phyloP scores from a whole-genome alignment of 2,329 filamentous ascomycete genomes.

The Thielaviopsis punctulata region DNA sequence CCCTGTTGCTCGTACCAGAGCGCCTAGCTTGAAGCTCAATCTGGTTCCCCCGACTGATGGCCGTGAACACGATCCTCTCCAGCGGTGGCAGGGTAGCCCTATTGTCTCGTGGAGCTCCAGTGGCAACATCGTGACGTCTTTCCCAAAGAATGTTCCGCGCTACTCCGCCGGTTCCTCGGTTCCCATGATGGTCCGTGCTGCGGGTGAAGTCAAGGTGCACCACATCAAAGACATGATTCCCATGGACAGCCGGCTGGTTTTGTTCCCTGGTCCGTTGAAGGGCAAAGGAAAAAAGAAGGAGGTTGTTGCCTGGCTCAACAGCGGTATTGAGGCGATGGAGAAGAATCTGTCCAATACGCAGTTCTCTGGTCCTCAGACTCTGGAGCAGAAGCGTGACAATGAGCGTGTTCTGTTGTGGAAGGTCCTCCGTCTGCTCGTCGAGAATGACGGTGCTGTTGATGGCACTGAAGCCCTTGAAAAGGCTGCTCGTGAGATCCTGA shows the following conservation, averaged over 20 bases:
- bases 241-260: slow-evolving; percentile 52
- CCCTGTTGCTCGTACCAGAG: slow-evolving; percentile 26
- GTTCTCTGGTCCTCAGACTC: slow-evolving; percentile 33
- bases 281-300: slow-evolving; percentile 95
- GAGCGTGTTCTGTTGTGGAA: slow-evolving; percentile 83
- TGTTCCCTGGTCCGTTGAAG: slow-evolving; percentile 80
- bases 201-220: slow-evolving; percentile 67
- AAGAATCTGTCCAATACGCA: slow-evolving; percentile 32
- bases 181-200: slow-evolving; percentile 65
- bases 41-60: slow-evolving; percentile 47
- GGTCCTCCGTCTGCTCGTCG: slow-evolving; percentile 62
- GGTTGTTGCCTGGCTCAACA: slow-evolving; percentile 58
- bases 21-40: slow-evolving; percentile 37
- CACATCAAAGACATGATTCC: slow-evolving; percentile 58
- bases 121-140: slow-evolving; percentile 64
- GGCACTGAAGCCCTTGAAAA: slow-evolving; percentile 54
- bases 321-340: slow-evolving; percentile 60
- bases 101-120: slow-evolving; percentile 80
- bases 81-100: slow-evolving; percentile 82
- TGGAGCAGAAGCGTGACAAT: slow-evolving; percentile 51
- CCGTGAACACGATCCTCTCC: slow-evolving; percentile 55
- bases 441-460: slow-evolving; percentile 70
- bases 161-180: slow-evolving; percentile 58
- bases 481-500: slow-evolving; percentile 57
- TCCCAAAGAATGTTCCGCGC: slow-evolving; percentile 75